Base-by-base conservation (phyloP, 1,139 yeast genomes). In the Hemisphaericaspora lyxosophila region DNA sequence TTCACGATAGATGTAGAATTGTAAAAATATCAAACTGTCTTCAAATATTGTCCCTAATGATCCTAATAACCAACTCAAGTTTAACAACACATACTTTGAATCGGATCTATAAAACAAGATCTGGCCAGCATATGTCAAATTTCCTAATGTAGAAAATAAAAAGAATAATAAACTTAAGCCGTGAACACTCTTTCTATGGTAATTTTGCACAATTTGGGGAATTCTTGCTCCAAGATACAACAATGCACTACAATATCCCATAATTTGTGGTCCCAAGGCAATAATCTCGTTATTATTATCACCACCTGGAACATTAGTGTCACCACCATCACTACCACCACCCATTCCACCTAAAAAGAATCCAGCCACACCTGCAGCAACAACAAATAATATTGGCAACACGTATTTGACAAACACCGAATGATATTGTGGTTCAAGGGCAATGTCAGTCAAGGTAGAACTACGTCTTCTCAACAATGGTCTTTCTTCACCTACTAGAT, bases 161-260 rank as follows among this genome's bases (percentile, higher is more conserved):
- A 85, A 85, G 61, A 85, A 85, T 39, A 85, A 70, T 46, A 85
- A 69, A 45, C 89, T 81, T 41, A 85, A 73, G 1, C 95, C 95
- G 45, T 79, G 76, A 27, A 85, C 88, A 9, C 90, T 82, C 49
- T 80, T 77, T 45, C 88, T 71, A 41, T 62, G 57, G 59, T 83
- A 75, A 59, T 85, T 85, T 55, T 82, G 88, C 44, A 80, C 60
- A 43, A 85, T 85, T 59, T 85, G 95, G 2, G 95, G 95, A 39
- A 85, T 73, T 45, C 95, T 67, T 2, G 95, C 94, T 7, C 87
- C 82, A 48, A 85, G 69, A 55, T 85, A 85, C 38, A 85, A 66
- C 1, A 68, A 47, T 0, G 95, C 94, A 3, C 89, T 80, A 4
- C 78, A 50, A 59, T 85, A 86, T 6, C 95, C 95, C 48, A 82